Evolutionary conservation across 2,329 filamentous ascomycete genomes (phyloP).

Genomic region (Sclerotinia nivalis): DNA sequence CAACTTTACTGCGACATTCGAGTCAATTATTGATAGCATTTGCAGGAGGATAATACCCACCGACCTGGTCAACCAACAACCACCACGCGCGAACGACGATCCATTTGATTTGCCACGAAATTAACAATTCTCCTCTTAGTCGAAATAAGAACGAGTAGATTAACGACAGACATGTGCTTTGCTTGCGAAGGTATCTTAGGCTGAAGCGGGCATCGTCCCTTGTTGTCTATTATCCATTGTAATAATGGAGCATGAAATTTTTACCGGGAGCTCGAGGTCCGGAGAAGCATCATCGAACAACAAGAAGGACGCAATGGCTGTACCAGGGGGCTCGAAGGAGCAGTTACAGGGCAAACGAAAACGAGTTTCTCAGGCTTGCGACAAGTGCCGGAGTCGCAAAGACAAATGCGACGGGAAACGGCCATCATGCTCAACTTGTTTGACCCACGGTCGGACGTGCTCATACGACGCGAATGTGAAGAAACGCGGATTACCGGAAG

Average conservation of each 20-base stretch:
- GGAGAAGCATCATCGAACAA: slow-evolving; percentile 19
- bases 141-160: neutral
- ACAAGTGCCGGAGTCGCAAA: slow-evolving; percentile 55
- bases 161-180: neutral
- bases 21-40: neutral
- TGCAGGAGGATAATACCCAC: neutral
- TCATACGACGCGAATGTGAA: slow-evolving; percentile 72
- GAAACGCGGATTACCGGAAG: slow-evolving; percentile 77
- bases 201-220: slow-evolving; percentile 20
- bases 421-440: slow-evolving; percentile 63
- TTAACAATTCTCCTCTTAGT: neutral
- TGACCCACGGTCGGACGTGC: slow-evolving; percentile 51
- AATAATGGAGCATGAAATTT: slow-evolving; percentile 23
- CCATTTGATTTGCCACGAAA: neutral
- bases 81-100: slow-evolving; percentile 1
- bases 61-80: neutral
- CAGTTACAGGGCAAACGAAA: slow-evolving; percentile 37
- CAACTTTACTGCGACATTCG: neutral
- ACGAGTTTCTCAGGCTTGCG: slow-evolving; percentile 54
- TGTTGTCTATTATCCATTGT: slow-evolving; percentile 8
- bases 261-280: slow-evolving; percentile 4
- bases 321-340: slow-evolving; percentile 2
- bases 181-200: slow-evolving; percentile 14
- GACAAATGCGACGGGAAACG: slow-evolving; percentile 63
- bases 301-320: slow-evolving; percentile 24